A percentile compares a stretch with the other conserved stretches of the same genome.
phyloP scores from a whole-genome alignment of 2,329 filamentous ascomycete genomes.

The Colletotrichum magnum region DNA sequence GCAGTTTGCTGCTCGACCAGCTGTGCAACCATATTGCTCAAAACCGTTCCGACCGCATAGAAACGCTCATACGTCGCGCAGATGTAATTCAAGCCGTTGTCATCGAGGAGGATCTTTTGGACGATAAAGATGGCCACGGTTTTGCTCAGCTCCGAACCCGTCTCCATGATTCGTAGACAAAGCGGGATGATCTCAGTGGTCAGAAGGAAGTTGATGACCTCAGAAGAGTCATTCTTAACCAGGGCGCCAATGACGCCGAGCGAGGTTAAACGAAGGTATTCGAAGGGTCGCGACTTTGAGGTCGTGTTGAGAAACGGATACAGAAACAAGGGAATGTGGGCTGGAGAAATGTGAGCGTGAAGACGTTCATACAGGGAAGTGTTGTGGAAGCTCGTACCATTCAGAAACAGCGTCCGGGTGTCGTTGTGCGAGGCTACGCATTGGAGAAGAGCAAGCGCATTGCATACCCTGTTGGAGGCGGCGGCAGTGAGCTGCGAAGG shows the following conservation, averaged over 20 bases:
- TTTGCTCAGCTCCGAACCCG: constrained; percentile 97
- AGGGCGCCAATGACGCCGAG: constrained; percentile 96
- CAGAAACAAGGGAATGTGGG: constrained; percentile 96
- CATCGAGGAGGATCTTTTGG: constrained; percentile 97
- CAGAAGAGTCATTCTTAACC: constrained; percentile 98
- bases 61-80: constrained; percentile 99
- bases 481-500: constrained; percentile 97
- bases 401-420: constrained; percentile 92
- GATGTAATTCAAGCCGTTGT: constrained; percentile 97
- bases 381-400: constrained; percentile 71
- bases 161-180: constrained; percentile 99
- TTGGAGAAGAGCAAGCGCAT: constrained; percentile 93
- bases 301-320: constrained; percentile 99
- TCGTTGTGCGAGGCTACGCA: constrained; percentile 98
- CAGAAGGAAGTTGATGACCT: constrained; percentile 98
- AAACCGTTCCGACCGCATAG: constrained; percentile 95
- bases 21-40: constrained; percentile 99
- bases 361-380: too few species aligned
- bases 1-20: constrained; percentile 98
- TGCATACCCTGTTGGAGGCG: constrained; percentile 97
- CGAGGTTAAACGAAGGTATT: constrained; percentile 95
- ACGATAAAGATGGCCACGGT: constrained; percentile 99
- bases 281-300: constrained; percentile 96
- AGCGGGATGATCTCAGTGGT: constrained; percentile 99
- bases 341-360: constrained; percentile 61